A percentile compares a stretch with the other conserved stretches of the same genome.
Evolutionary conservation across 208 protist species (phyloP).

Genomic region (Wallacemonas sp.): DNA sequence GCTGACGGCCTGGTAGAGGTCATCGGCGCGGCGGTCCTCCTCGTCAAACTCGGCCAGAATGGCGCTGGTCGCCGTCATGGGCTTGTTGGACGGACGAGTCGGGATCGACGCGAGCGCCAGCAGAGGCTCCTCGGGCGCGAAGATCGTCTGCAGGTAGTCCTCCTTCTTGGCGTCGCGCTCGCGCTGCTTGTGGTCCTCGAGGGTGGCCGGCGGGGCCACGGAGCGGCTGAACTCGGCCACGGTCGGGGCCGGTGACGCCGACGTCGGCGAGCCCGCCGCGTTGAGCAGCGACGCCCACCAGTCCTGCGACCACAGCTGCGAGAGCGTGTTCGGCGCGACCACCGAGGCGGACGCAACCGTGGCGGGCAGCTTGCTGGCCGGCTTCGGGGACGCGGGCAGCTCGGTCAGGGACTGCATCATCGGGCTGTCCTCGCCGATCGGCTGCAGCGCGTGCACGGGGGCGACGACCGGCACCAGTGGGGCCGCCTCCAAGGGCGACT

Average conservation of each 20-base stretch:
- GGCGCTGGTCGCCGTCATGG: not conserved
- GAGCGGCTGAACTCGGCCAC: slow-evolving; percentile 15
- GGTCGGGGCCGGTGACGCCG: not conserved
- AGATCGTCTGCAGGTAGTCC: slow-evolving; percentile 9
- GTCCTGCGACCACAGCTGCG: slow-evolving; percentile 11
- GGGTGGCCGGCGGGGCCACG: slow-evolving; percentile 9
- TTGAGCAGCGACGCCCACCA: slow-evolving; percentile 12
- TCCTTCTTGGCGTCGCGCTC: slow-evolving; percentile 16
- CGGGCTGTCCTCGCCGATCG: slow-evolving; percentile 18
- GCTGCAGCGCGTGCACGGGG: slow-evolving; percentile 5
- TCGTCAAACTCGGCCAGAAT: slow-evolving; percentile 15
- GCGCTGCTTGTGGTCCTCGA: slow-evolving; percentile 36
- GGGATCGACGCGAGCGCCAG: not conserved
- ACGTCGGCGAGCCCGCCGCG: not conserved
- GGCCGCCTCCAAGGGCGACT: slow-evolving; percentile 8
- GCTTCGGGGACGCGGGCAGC: slow-evolving; percentile 2
- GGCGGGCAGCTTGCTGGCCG: slow-evolving; percentile 6
- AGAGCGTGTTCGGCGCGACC: slow-evolving; percentile 6
- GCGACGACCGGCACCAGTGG: slow-evolving; percentile 38
- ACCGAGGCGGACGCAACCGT: not conserved
- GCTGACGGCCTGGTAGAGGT: slow-evolving; percentile 16
- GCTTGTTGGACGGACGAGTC: not conserved
- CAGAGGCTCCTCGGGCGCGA: slow-evolving; percentile 6
- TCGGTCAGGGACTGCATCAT: not conserved
- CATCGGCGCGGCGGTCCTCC: slow-evolving; percentile 15